phyloP scores from a whole-genome alignment of 1,139 yeast species.

The Diutina sp. region DNA sequence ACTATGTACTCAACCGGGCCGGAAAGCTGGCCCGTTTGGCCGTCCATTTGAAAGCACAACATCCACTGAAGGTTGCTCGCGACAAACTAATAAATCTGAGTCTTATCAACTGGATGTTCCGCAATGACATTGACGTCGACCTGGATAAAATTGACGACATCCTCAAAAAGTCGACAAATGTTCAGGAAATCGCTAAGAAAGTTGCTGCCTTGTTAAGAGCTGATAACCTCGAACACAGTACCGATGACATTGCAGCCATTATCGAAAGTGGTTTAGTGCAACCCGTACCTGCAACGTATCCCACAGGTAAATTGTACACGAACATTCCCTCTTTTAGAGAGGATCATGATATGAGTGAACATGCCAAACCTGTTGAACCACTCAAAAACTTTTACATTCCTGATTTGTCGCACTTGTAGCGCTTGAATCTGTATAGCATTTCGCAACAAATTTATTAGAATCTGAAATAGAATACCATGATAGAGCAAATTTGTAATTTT shows the following conservation, averaged over 20 bases:
- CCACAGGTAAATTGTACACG: conserved; percentile 13
- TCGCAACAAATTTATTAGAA: background rate
- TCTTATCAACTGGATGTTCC: conserved; percentile 15
- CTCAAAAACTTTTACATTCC: conserved; percentile 17
- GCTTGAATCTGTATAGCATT: background rate
- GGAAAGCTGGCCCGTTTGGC: conserved; percentile 35
- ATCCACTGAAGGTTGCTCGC: conserved; percentile 14
- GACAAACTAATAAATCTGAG: conserved; percentile 16
- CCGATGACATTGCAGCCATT: conserved; percentile 5
- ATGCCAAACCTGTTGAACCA: conserved; percentile 20
- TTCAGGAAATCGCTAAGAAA: conserved; percentile 3
- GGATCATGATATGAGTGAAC: conserved; percentile 14
- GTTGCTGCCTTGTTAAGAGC: conserved; percentile 6
- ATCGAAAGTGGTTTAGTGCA: background rate
- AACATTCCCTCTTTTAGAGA: conserved; percentile 15
- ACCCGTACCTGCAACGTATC: conserved; percentile 14
- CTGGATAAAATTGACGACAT: conserved; percentile 14
- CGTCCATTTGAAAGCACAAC: conserved; percentile 59
- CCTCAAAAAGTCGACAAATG: conserved; percentile 4
- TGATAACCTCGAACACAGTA: conserved; percentile 4
- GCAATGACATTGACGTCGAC: conserved; percentile 10
- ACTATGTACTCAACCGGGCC: conserved; percentile 17
- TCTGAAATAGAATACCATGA: background rate
- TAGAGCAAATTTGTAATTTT: background rate
- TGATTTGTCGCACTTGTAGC: background rate